Evolutionary conservation across 768 basidiomycete genomes (phyloP).

Genomic region (Suillus weaverae): DNA sequence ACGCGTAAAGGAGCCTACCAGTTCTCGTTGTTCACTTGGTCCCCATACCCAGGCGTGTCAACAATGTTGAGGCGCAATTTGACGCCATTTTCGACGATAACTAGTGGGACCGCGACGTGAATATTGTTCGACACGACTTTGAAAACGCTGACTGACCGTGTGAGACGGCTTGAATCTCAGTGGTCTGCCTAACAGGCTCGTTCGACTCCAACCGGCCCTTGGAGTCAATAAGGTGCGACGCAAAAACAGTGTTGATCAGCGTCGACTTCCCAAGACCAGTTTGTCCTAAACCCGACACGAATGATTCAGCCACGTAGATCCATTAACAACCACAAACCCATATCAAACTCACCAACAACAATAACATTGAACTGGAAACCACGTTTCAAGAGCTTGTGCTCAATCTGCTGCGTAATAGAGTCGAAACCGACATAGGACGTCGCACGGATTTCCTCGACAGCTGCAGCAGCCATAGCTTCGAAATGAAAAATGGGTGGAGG

Average conservation of each 20-base stretch:
- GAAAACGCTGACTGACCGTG: conserved; percentile 63
- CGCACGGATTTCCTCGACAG: conserved; percentile 80
- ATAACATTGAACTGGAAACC: conserved; percentile 99
- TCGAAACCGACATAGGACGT: conserved; percentile 97
- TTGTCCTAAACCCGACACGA: conserved; percentile 60
- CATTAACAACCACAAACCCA: not conserved
- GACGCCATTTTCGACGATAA: conserved; percentile 96
- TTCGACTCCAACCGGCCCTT: conserved; percentile 90
- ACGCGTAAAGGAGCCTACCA: conserved; percentile 56
- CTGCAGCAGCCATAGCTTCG: conserved; percentile 43
- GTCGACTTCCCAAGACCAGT: conserved; percentile 99
- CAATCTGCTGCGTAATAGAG: conserved; percentile 95
- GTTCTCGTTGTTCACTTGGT: conserved; percentile 98
- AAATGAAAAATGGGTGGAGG: conserved; percentile 11
- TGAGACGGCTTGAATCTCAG: conserved; percentile 92
- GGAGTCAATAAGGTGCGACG: conserved; percentile 96
- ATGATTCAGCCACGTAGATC: not conserved
- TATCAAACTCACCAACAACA: conserved; percentile 73
- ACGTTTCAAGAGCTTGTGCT: conserved; percentile 98
- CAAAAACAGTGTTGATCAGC: conserved; percentile 98
- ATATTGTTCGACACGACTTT: conserved; percentile 1
- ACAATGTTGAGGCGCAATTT: conserved; percentile 95
- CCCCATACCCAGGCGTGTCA: conserved; percentile 97
- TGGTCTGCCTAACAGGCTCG: conserved; percentile 91
- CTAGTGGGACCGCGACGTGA: conserved; percentile 40